Percentiles rank a stretch among this genome's conserved stretches.
Evolutionary conservation across 2,329 filamentous ascomycete genomes (phyloP).

Genomic region (Colletotrichum higginsianum): DNA sequence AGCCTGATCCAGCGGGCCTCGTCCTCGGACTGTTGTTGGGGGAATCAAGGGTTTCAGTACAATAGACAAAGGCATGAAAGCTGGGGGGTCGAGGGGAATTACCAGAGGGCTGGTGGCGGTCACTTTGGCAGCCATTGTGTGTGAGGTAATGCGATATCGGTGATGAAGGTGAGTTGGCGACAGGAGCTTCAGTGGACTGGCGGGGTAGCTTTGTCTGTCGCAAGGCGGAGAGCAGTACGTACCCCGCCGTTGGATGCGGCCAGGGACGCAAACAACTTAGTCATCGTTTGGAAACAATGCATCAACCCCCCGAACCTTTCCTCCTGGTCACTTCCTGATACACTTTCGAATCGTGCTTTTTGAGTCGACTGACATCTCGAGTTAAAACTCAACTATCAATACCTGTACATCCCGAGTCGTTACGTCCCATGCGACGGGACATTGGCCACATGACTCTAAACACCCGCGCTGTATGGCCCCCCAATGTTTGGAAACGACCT

Average conservation of each 20-base stretch:
- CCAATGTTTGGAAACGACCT: neutral
- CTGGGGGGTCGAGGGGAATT: conserved; percentile 14
- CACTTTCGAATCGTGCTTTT: neutral
- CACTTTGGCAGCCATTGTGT: conserved; percentile 54
- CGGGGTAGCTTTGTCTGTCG: neutral
- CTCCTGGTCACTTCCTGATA: no score
- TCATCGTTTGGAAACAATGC: neutral
- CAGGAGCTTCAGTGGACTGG: conserved; percentile 1
- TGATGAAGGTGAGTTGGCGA: neutral
- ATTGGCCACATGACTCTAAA: neutral
- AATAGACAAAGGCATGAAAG: no score
- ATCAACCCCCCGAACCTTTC: no score
- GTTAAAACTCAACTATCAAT: no score
- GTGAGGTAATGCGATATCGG: neutral
- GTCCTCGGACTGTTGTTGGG: conserved; percentile 56
- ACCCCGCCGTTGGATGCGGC: no score
- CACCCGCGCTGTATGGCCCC: neutral
- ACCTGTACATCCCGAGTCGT: no score
- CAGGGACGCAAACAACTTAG: neutral
- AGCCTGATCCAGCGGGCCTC: conserved; percentile 75
- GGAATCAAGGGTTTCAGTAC: neutral
- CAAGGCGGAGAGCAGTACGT: no score
- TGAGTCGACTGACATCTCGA: neutral
- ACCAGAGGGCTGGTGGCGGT: conserved; percentile 62
- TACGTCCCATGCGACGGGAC: neutral